Evolutionary conservation across 805 yeast species (phyloP).

Genomic region (Kazachstania bromeliacearum): DNA sequence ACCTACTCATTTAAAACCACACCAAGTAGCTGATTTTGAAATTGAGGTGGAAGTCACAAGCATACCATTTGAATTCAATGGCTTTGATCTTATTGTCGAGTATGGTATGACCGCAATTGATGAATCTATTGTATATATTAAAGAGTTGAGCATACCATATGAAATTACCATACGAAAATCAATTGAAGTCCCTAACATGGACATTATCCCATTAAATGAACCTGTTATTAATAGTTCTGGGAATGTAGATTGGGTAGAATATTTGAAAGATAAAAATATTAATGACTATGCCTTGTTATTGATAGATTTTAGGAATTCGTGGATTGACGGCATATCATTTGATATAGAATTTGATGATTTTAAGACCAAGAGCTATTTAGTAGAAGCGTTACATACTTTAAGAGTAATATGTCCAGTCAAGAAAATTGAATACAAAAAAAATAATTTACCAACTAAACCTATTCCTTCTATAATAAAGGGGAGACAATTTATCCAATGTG

Average conservation of each 20-base stretch:
- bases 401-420: conserved; percentile 66
- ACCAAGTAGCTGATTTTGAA: conserved; percentile 16
- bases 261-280: conserved; percentile 14
- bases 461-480: conserved; percentile 61
- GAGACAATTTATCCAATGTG: conserved; percentile 53
- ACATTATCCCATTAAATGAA: conserved; percentile 50
- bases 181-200: conserved; percentile 61
- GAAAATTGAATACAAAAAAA: conserved; percentile 36
- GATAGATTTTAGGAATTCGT: conserved; percentile 72
- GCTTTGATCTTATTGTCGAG: conserved; percentile 18
- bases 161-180: conserved; percentile 40
- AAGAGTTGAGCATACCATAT: conserved; percentile 18
- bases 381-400: conserved; percentile 38
- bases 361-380: conserved; percentile 14
- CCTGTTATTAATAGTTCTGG: conserved; percentile 16
- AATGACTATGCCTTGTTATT: conserved; percentile 55
- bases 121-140: conserved; percentile 14
- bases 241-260: conserved; percentile 23
- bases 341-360: conserved; percentile 29
- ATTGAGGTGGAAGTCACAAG: conserved; percentile 19
- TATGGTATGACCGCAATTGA: conserved; percentile 22
- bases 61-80: conserved; percentile 16
- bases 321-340: conserved; percentile 49
- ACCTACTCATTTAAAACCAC: conserved; percentile 17
- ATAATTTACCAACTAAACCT: conserved; percentile 27